Base-by-base conservation (phyloP, 1,284 basidiomycete species). In the Prillingera fragicola region DNA sequence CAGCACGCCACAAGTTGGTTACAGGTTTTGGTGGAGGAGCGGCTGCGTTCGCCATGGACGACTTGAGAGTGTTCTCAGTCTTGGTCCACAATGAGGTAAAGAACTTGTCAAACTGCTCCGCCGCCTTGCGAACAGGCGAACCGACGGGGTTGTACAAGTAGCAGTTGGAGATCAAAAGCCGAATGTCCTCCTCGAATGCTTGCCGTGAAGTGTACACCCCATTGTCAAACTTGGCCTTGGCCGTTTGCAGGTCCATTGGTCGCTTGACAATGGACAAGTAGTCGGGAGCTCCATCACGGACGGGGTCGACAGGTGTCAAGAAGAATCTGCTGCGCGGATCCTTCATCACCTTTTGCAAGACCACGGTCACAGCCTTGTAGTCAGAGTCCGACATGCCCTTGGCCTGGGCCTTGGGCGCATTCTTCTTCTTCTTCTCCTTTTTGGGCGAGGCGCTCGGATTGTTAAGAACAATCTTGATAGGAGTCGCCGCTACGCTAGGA, bases 161-260 rank as follows among this genome's bases (percentile, higher is more conserved):
- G 29, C 91, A 89, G 62, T 99, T 98, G 38, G 74, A 66, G 48
- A 92, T 79, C 79, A 98, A 87, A 38, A 96, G 78, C 46, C 79
- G 81, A 66, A 98, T 86, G 67, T 99, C 94, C 15, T 78, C 75
- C 58, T 85, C 83, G 65, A 97, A 94, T 17, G 78, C 84, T 61
- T 84, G 81, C 18, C 91, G 82, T 59, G 87, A 80, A 50, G 81
- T 78, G 73, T 97, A 98, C 38, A 67, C 59, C 0, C 90, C 90
- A 48, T 79, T 81, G 59, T 89, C 83, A 19, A 98, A 74, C 70
- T 95, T 97, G 42, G 85, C 85, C 17, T 77, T 76, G 74, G 95
- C 87, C 0, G 90, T 92, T 38, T 82, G 83, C 12, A 98, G 75
- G 66, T 99, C 94, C 88, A 99, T 97, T 0, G 95, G 94, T 13